Percentiles rank a stretch among this genome's conserved stretches.
phyloP scores from a whole-genome alignment of 768 basidiomycete species.

The Xerocomellus amylosporus region DNA sequence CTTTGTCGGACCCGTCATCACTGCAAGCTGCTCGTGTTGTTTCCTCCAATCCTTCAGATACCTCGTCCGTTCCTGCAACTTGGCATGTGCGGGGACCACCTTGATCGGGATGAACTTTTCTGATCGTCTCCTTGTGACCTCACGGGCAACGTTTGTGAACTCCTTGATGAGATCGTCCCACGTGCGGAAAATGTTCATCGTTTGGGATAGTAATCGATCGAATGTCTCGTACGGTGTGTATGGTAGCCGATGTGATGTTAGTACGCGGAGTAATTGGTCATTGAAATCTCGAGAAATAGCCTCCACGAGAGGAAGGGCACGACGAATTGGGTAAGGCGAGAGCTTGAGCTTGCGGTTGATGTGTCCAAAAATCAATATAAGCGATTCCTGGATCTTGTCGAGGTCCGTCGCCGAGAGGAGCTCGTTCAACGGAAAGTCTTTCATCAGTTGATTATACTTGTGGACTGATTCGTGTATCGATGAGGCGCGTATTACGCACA shows the following conservation, averaged over 20 bases:
- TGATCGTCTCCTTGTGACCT: slow-evolving; percentile 82
- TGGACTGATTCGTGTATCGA: slow-evolving; percentile 58
- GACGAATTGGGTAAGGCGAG: slow-evolving; percentile 94
- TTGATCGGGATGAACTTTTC: slow-evolving; percentile 98
- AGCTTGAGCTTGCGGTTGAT: slow-evolving; percentile 94
- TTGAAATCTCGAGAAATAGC: slow-evolving; percentile 98
- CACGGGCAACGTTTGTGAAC: slow-evolving; percentile 89
- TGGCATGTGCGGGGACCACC: slow-evolving; percentile 84
- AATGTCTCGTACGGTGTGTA: slow-evolving; percentile 96
- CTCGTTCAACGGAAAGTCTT: slow-evolving; percentile 97
- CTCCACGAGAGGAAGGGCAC: slow-evolving; percentile 94
- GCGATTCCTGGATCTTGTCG: slow-evolving; percentile 88
- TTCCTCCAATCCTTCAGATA: slow-evolving; percentile 93
- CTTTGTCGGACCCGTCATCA: slow-evolving; percentile 95
- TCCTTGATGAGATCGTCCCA: slow-evolving; percentile 93
- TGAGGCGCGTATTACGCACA: neutral
- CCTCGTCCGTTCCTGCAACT: slow-evolving; percentile 81
- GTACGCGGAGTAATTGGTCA: slow-evolving; percentile 86
- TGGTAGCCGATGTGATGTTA: slow-evolving; percentile 87
- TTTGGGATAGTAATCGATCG: slow-evolving; percentile 75
- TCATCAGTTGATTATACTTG: slow-evolving; percentile 98
- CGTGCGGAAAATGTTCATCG: slow-evolving; percentile 73
- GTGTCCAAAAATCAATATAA: slow-evolving; percentile 85
- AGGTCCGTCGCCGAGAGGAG: slow-evolving; percentile 95
- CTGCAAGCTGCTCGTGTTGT: slow-evolving; percentile 94